Conservation (phyloP, 768 basidiomycete genomes). For the Ramaria sp. region DNA sequence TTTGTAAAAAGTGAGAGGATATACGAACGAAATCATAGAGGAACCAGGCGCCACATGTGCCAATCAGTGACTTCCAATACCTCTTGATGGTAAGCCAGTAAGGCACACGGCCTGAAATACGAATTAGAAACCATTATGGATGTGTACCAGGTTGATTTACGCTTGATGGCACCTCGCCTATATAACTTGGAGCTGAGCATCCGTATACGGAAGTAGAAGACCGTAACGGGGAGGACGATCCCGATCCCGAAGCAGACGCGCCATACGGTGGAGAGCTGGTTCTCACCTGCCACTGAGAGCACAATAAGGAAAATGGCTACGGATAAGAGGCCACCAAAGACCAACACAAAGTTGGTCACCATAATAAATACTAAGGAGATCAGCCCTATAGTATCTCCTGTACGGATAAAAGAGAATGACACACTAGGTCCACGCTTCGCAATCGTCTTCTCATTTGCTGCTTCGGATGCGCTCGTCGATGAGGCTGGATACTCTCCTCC, state of each 20-base stretch:
- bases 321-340: slow-evolving; percentile 57
- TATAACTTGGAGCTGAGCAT: slow-evolving; percentile 64
- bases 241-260: slow-evolving; percentile 57
- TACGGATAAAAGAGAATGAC: slow-evolving; percentile 9
- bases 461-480: slow-evolving; percentile 56
- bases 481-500: slow-evolving; percentile 74
- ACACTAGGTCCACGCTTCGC: slow-evolving; percentile 49
- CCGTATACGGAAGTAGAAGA: slow-evolving; percentile 60
- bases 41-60: slow-evolving; percentile 70
- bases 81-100: slow-evolving; percentile 46
- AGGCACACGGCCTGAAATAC: slow-evolving; percentile 37
- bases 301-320: slow-evolving; percentile 59
- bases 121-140: neutral
- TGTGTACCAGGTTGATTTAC: slow-evolving; percentile 18
- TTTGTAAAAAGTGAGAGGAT: neutral
- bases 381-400: neutral
- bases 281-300: slow-evolving; percentile 50
- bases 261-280: slow-evolving; percentile 56
- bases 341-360: slow-evolving; percentile 64
- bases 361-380: slow-evolving; percentile 47
- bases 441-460: slow-evolving; percentile 59
- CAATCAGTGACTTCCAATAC: slow-evolving; percentile 61
- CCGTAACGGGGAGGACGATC: slow-evolving; percentile 48
- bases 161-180: slow-evolving; percentile 52
- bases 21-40: slow-evolving; percentile 52